phyloP scores from a whole-genome alignment of 306 rosid species.

The Vigna nakashimae region DNA sequence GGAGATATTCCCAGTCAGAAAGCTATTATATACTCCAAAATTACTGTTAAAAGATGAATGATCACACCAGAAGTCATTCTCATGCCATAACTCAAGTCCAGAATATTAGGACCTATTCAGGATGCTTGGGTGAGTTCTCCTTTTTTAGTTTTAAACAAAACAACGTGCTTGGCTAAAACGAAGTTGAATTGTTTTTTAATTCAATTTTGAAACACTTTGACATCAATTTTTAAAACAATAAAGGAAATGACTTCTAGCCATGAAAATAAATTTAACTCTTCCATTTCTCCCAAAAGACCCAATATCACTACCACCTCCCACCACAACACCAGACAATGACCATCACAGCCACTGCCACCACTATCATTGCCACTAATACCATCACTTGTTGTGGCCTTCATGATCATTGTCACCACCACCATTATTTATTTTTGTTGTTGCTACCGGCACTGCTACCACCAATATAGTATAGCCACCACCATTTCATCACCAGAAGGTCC shows the following conservation, averaged over 20 bases:
- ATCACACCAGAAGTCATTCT: constrained; percentile 32
- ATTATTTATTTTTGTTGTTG: neutral
- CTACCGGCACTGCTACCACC: neutral
- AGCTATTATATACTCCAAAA: constrained; percentile 19
- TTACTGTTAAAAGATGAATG: constrained; percentile 21
- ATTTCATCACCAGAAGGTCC: neutral
- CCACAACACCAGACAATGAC: neutral
- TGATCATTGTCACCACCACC: neutral
- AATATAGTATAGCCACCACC: neutral
- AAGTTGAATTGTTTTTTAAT: neutral
- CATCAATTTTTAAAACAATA: neutral
- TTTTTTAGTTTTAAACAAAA: neutral
- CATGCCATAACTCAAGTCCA: constrained; percentile 25
- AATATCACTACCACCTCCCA: neutral
- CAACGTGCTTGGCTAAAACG: neutral
- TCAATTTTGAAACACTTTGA: neutral
- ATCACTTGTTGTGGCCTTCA: no score
- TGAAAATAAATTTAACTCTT: neutral
- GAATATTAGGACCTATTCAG: neutral
- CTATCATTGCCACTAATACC: no score
- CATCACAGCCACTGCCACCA: neutral
- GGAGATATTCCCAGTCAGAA: constrained; percentile 38
- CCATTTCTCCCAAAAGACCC: neutral
- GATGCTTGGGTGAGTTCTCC: neutral
- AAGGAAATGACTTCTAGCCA: neutral